Percentiles rank a stretch among this genome's conserved stretches.
These are phyloP conservation scores for Vaccinium myrtillus DNA, from an alignment of 148 eudicot genomes.

Conservation along the genomic window DNA sequence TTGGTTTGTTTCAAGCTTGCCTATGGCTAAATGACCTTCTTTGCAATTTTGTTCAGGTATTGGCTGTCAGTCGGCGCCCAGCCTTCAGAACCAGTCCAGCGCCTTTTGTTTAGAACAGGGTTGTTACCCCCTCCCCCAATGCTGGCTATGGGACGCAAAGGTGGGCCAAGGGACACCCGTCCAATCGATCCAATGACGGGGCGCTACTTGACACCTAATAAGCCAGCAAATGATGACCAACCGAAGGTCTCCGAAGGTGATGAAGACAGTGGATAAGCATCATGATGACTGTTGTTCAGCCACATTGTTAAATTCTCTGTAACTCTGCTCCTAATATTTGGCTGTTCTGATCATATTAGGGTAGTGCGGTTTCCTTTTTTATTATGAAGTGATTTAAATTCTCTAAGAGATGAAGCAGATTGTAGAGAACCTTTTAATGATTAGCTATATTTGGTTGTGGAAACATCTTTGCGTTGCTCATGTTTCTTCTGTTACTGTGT, in stretches of 20 bases:
- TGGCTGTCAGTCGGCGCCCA: constrained; percentile 96
- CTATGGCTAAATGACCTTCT: neutral
- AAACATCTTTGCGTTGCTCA: neutral
- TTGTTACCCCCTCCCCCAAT: constrained; percentile 96
- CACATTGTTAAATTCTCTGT: constrained; percentile 9
- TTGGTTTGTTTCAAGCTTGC: neutral
- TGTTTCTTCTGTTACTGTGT: neutral
- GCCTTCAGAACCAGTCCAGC: constrained; percentile 86
- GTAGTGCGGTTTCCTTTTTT: neutral
- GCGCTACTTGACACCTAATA: constrained; percentile 46
- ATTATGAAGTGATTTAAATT: neutral
- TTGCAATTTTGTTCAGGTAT: constrained; percentile 40
- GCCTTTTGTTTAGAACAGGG: constrained; percentile 78
- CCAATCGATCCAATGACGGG: constrained; percentile 80
- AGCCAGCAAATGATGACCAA: constrained; percentile 20
- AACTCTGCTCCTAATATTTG: neutral
- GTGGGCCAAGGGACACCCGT: constrained; percentile 80
- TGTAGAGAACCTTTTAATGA: neutral
- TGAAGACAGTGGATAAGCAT: constrained; percentile 20
- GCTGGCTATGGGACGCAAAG: constrained; percentile 90
- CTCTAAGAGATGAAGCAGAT: neutral
- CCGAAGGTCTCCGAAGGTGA: constrained; percentile 26
- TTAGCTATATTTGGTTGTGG: no score
- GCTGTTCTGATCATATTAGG: neutral
- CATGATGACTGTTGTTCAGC: constrained; percentile 12